Conservation (phyloP, 805 yeast genomes). For the Kodamaea kakaduensis region DNA sequence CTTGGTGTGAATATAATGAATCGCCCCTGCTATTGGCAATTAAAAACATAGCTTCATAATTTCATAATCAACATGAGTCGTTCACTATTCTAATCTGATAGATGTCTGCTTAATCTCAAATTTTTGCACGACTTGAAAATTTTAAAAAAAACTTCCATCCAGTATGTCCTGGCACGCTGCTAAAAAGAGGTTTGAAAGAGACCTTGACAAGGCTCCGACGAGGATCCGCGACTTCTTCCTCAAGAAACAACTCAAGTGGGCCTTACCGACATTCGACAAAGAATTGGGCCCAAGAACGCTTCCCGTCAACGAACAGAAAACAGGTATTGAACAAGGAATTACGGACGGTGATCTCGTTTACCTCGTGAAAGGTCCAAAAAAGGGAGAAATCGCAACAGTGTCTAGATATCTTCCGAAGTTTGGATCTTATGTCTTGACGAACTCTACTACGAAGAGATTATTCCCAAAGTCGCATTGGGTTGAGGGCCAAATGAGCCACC, state of each 20-base stretch:
- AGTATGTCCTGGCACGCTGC: conserved; percentile 32
- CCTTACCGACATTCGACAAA: conserved; percentile 35
- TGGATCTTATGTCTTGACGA: conserved; percentile 63
- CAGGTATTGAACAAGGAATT: conserved; percentile 52
- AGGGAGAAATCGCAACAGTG: conserved; percentile 72
- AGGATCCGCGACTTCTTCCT: conserved; percentile 25
- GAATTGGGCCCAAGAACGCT: conserved; percentile 17
- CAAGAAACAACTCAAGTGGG: conserved; percentile 18
- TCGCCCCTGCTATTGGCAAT: too few species aligned
- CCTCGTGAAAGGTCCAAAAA: conserved; percentile 62
- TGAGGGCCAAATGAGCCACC: conserved; percentile 66
- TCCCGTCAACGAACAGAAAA: conserved; percentile 26
- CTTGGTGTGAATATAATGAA: too few species aligned
- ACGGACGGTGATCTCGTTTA: conserved; percentile 77
- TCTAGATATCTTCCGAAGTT: conserved; percentile 54
- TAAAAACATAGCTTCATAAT: too few species aligned
- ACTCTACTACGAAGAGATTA: conserved; percentile 61
- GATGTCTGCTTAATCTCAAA: background rate
- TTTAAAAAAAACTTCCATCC: conserved; percentile 7
- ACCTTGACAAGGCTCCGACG: conserved; percentile 30
- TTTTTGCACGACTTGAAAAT: conserved; percentile 8
- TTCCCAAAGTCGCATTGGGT: conserved; percentile 74
- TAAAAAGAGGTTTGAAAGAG: conserved; percentile 34
- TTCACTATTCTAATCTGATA: background rate
- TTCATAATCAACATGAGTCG: background rate